A percentile compares a stretch with the other conserved stretches of the same genome.
Evolutionary conservation across 1,284 basidiomycete genomes (phyloP).

Genomic region (Boletus mariae): DNA sequence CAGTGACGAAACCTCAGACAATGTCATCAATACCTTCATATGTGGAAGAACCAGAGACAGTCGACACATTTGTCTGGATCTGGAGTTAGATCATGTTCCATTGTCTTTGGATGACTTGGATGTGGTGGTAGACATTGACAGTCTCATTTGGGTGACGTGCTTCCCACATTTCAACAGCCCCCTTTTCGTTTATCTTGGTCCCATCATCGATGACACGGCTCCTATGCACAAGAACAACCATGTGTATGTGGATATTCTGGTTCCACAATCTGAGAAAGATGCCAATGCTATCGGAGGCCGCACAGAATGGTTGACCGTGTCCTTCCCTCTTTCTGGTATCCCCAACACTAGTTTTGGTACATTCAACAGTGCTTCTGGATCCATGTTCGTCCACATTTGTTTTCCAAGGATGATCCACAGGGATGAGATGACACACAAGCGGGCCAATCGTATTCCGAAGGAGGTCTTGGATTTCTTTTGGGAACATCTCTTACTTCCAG

Average conservation of each 20-base stretch:
- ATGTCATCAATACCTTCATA: not conserved
- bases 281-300: not conserved
- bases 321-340: not conserved
- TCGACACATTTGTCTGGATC: slow-evolving; percentile 1
- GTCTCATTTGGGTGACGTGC: slow-evolving; percentile 5
- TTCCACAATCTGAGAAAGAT: slow-evolving; percentile 10
- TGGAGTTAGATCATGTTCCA: not conserved
- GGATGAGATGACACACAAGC: not conserved
- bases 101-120: not conserved
- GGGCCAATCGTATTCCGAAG: slow-evolving; percentile 5
- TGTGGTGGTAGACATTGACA: slow-evolving; percentile 9
- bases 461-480: slow-evolving; percentile 9
- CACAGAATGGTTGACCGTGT: not conserved
- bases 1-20: not conserved
- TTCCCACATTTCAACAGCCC: not conserved
- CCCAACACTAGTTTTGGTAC: not conserved
- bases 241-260: slow-evolving; percentile 7
- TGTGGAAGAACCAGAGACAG: not conserved
- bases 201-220: not conserved
- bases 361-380: not conserved
- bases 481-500: slow-evolving; percentile 9
- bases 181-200: not conserved
- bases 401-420: slow-evolving; percentile 19
- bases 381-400: slow-evolving; percentile 2
- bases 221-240: slow-evolving; percentile 11